Evolutionary conservation across 176 grass and related monocot genomes (phyloP).

Genomic region (Bothriochloa decipiens): DNA sequence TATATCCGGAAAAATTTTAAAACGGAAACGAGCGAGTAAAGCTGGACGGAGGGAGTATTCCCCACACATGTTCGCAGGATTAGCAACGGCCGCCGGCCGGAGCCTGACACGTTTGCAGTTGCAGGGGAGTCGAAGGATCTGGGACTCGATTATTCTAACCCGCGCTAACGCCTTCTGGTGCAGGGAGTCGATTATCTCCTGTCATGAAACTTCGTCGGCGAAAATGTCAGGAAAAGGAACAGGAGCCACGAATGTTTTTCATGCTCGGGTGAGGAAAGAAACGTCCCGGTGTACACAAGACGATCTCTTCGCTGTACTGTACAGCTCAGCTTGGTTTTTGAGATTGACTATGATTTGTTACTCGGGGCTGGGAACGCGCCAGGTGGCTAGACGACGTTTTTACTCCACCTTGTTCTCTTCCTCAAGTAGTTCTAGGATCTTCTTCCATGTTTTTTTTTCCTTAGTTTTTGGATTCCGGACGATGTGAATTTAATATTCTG

Average conservation of each 20-base stretch:
- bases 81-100: too few relatives aligned
- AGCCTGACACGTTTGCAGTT: constrained; percentile 18
- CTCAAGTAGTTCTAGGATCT: constrained; percentile 3
- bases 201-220: constrained; percentile 18
- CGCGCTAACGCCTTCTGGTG: neutral
- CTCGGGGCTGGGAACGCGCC: neutral
- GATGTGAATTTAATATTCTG: neutral
- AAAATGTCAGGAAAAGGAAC: constrained; percentile 28
- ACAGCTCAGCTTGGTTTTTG: neutral
- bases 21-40: too few relatives aligned
- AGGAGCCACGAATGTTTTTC: constrained; percentile 20
- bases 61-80: neutral
- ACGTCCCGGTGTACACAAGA: neutral
- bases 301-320: neutral
- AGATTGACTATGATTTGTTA: neutral
- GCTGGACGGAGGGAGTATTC: too few relatives aligned
- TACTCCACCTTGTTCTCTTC: constrained; percentile 2
- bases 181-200: neutral
- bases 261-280: constrained; percentile 39
- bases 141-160: constrained; percentile 13
- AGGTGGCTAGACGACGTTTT: neutral
- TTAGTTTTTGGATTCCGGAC: neutral
- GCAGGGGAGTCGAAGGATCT: neutral
- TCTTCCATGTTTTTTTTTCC: neutral
- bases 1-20: too few relatives aligned